Conservation (phyloP, 495 filamentous ascomycete species). For the Podospora pseudopauciseta region DNA sequence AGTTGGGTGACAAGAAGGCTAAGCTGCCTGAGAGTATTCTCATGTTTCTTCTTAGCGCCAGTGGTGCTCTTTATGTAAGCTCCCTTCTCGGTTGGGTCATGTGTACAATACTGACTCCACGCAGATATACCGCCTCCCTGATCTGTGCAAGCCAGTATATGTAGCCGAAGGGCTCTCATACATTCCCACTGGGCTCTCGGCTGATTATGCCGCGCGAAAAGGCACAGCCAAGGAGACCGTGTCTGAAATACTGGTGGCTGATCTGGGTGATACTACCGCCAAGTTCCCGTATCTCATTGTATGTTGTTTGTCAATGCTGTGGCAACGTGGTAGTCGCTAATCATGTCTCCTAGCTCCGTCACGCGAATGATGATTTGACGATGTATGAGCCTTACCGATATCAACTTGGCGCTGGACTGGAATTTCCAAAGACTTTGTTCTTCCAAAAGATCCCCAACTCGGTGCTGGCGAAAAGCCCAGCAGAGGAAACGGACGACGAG, state of each 20-base stretch:
- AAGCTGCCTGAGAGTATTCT: slow-evolving; percentile 51
- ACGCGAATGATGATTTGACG: slow-evolving; percentile 74
- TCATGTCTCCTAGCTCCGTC: slow-evolving; percentile 57
- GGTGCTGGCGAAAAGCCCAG: slow-evolving; percentile 52
- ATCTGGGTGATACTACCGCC: slow-evolving; percentile 70
- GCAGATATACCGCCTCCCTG: slow-evolving; percentile 61
- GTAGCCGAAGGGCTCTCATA: slow-evolving; percentile 68
- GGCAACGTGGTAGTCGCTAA: slow-evolving; percentile 11
- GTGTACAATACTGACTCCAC: neutral
- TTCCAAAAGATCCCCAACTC: slow-evolving; percentile 74
- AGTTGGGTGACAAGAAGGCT: slow-evolving; percentile 39
- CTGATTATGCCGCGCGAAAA: slow-evolving; percentile 63
- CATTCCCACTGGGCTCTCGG: slow-evolving; percentile 70
- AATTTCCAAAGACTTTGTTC: slow-evolving; percentile 51
- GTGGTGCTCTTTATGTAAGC: slow-evolving; percentile 71
- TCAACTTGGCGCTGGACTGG: slow-evolving; percentile 24
- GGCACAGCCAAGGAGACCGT: slow-evolving; percentile 67
- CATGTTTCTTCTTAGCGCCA: slow-evolving; percentile 67
- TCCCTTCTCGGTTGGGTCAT: neutral
- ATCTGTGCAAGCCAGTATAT: slow-evolving; percentile 59
- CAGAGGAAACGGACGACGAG: slow-evolving; percentile 38
- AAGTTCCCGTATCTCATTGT: slow-evolving; percentile 79
- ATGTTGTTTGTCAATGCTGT: slow-evolving; percentile 13
- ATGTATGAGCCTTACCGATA: slow-evolving; percentile 76
- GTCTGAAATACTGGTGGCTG: slow-evolving; percentile 73